Conservation (phyloP, 306 rosid species). For the Cucurbita pepo region DNA sequence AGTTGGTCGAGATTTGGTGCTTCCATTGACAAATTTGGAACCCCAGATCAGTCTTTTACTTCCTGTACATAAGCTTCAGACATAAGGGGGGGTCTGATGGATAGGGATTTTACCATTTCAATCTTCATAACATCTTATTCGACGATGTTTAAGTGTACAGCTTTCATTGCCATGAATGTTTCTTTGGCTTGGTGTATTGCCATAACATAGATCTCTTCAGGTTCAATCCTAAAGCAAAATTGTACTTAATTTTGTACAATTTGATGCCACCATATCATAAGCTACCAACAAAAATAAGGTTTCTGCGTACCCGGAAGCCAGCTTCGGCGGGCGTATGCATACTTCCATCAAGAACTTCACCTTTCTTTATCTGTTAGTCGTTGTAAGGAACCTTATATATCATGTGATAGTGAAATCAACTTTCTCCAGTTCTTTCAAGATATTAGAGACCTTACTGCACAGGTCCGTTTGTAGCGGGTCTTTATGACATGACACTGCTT, state of each 20-base stretch:
- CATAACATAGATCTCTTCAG: background rate
- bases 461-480: background rate
- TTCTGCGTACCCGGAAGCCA: background rate
- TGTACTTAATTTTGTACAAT: constrained; percentile 3
- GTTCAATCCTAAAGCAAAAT: background rate
- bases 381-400: background rate
- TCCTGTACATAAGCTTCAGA: constrained; percentile 5
- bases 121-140: background rate
- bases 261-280: constrained; percentile 1
- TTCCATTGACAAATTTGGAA: background rate
- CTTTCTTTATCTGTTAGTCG: background rate
- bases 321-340: background rate
- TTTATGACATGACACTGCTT: background rate
- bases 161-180: background rate
- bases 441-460: background rate
- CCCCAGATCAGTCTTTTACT: background rate
- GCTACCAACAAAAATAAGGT: background rate
- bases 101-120: constrained; percentile 3
- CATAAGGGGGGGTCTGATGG: background rate
- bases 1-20: background rate
- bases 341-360: background rate
- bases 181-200: background rate
- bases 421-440: background rate
- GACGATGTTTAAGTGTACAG: background rate
- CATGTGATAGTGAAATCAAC: background rate